Conservation (phyloP, 2,329 filamentous ascomycete genomes). For the Thielaviopsis ethacetica region DNA sequence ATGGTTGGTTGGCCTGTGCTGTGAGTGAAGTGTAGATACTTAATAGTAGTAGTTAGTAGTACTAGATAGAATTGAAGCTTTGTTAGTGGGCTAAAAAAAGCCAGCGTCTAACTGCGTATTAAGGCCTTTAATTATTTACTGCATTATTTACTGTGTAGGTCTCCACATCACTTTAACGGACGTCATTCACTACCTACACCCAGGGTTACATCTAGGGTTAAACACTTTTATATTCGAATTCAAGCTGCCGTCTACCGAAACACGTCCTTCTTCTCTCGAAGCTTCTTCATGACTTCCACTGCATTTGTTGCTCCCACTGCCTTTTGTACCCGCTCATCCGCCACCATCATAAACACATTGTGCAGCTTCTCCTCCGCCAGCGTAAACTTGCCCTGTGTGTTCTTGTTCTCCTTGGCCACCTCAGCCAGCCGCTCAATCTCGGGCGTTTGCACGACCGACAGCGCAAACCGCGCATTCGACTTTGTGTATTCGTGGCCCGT, state of each 20-base stretch:
- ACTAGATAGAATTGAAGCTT: no score
- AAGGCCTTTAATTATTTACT: no score
- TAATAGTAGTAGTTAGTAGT: no score
- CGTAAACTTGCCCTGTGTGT: slow-evolving; percentile 91
- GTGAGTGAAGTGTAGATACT: neutral
- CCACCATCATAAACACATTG: slow-evolving; percentile 89
- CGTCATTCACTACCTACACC: no score
- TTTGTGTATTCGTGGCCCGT: slow-evolving; percentile 98
- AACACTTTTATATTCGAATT: neutral
- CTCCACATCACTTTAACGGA: no score
- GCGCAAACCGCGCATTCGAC: slow-evolving; percentile 76
- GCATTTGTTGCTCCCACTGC: slow-evolving; percentile 67
- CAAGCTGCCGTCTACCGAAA: slow-evolving; percentile 33
- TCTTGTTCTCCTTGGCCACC: slow-evolving; percentile 62
- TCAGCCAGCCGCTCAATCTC: slow-evolving; percentile 60
- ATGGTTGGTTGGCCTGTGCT: slow-evolving; percentile 21
- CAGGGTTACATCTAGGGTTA: no score
- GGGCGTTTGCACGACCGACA: slow-evolving; percentile 58
- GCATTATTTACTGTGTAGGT: no score
- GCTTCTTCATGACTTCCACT: slow-evolving; percentile 65
- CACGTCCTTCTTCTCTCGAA: slow-evolving; percentile 84
- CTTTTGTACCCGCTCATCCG: slow-evolving; percentile 70
- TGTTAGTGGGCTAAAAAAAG: no score
- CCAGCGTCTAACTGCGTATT: no score
- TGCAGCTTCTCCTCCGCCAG: slow-evolving; percentile 96